phyloP scores from a whole-genome alignment of 2,329 filamentous ascomycete genomes.

The Aschersonia sp. region DNA sequence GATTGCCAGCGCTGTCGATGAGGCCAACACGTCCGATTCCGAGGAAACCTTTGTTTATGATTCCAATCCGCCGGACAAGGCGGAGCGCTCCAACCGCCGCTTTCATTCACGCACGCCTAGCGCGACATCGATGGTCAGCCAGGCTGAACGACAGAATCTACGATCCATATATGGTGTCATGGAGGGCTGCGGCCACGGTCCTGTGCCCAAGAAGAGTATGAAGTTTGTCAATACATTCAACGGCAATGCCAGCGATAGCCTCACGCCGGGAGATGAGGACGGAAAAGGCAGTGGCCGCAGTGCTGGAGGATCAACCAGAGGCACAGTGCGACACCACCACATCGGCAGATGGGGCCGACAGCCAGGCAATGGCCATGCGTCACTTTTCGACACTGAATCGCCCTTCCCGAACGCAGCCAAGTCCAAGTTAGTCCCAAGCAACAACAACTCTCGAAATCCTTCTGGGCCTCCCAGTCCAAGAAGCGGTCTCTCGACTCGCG shows the following conservation, averaged over 20 bases:
- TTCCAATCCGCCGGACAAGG: constrained; percentile 70
- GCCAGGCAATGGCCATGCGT: constrained; percentile 51
- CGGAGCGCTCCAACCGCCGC: constrained; percentile 46
- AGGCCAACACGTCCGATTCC: constrained; percentile 91
- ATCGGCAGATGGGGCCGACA: constrained; percentile 60
- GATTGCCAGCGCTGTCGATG: constrained; percentile 88
- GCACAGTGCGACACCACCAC: constrained; percentile 58
- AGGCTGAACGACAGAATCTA: constrained; percentile 43
- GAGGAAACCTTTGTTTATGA: constrained; percentile 99
- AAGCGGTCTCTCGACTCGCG: constrained; percentile 25
- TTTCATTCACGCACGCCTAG: constrained; percentile 93
- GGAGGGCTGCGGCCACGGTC: constrained; percentile 35
- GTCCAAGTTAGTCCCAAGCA: constrained; percentile 35
- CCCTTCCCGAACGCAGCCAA: constrained; percentile 57
- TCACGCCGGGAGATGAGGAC: constrained; percentile 47
- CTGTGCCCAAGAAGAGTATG: constrained; percentile 67
- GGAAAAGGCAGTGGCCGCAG: constrained; percentile 48
- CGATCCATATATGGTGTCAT: constrained; percentile 54
- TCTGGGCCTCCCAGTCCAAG: constrained; percentile 59
- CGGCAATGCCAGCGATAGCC: constrained; percentile 36
- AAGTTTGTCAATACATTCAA: constrained; percentile 80
- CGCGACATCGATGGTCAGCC: constrained; percentile 68
- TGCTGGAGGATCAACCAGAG: constrained; percentile 45
- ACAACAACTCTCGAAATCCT: constrained; percentile 38
- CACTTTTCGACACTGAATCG: constrained; percentile 63